A percentile compares a stretch with the other conserved stretches of the same genome.
These are phyloP conservation scores for Lindgomyces ingoldianus DNA, from an alignment of 495 filamentous ascomycete species.

Conservation along the genomic window DNA sequence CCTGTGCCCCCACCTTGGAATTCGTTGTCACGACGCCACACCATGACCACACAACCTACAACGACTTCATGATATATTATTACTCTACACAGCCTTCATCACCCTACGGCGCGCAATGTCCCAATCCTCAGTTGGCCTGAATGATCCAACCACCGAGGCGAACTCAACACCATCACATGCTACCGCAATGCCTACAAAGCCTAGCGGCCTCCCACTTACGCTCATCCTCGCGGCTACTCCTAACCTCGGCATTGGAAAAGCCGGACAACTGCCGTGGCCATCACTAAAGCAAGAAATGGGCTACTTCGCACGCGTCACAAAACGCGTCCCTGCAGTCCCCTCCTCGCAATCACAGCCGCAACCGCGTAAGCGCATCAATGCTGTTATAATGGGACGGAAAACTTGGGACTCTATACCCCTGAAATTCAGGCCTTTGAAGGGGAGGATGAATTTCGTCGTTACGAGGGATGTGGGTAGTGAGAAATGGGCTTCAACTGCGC, in stretches of 20 bases:
- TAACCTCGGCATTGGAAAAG: slow-evolving; percentile 81
- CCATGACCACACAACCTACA: not conserved
- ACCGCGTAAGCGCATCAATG: slow-evolving; percentile 55
- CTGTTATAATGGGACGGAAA: slow-evolving; percentile 95
- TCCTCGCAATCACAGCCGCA: slow-evolving; percentile 2
- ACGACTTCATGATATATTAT: too few species aligned
- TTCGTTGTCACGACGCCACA: not conserved
- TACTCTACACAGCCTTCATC: too few species aligned
- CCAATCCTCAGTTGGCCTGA: not conserved
- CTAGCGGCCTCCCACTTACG: slow-evolving; percentile 60
- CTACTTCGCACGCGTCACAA: slow-evolving; percentile 90
- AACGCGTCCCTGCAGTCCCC: slow-evolving; percentile 51
- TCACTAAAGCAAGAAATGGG: slow-evolving; percentile 84
- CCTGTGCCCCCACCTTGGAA: not conserved
- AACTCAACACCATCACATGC: not conserved
- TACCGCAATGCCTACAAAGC: not conserved
- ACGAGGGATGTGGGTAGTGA: slow-evolving; percentile 51
- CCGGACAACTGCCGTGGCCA: slow-evolving; percentile 84
- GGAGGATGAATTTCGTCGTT: slow-evolving; percentile 76
- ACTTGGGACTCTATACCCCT: slow-evolving; percentile 87
- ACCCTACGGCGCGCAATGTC: not conserved
- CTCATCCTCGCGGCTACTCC: slow-evolving; percentile 75
- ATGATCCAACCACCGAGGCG: too few species aligned
- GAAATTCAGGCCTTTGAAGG: slow-evolving; percentile 74
- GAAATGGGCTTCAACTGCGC: slow-evolving; percentile 31